These are phyloP conservation scores for Yamadazyma triangularis DNA, from an alignment of 1,139 yeast species.

Conservation along the genomic window DNA sequence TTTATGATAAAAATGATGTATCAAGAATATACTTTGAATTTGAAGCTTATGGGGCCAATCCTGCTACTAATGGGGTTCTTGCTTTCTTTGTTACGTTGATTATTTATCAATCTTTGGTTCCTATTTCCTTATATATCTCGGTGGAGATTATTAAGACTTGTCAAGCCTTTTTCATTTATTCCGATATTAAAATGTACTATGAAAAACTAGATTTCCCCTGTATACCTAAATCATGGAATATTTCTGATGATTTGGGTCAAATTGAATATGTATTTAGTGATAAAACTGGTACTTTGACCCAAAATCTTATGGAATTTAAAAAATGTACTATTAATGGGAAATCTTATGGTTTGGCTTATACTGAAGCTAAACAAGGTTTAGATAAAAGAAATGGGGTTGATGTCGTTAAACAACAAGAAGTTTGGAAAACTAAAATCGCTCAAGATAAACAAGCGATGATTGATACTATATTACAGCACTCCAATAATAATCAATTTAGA, in stretches of 20 bases:
- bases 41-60: conserved; percentile 39
- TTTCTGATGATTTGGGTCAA: conserved; percentile 95
- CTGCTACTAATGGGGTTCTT: conserved; percentile 77
- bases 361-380: conserved; percentile 92
- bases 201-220: conserved; percentile 87
- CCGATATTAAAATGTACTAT: conserved; percentile 85
- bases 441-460: conserved; percentile 68
- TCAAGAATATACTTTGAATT: conserved; percentile 72
- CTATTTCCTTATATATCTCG: conserved; percentile 90
- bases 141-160: conserved; percentile 92
- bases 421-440: conserved; percentile 59
- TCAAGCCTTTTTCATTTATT: conserved; percentile 89
- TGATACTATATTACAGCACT: conserved; percentile 39
- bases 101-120: conserved; percentile 86
- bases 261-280: conserved; percentile 94
- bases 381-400: conserved; percentile 85
- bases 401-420: conserved; percentile 60
- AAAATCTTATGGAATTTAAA: conserved; percentile 94
- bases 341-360: conserved; percentile 89
- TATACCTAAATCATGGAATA: conserved; percentile 94
- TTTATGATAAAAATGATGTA: conserved; percentile 46
- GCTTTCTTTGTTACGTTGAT: conserved; percentile 88
- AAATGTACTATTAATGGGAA: conserved; percentile 87
- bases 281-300: conserved; percentile 95
- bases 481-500: conserved; percentile 54